phyloP scores from a whole-genome alignment of 805 yeast genomes.

The Komagataella pseudopastoris region DNA sequence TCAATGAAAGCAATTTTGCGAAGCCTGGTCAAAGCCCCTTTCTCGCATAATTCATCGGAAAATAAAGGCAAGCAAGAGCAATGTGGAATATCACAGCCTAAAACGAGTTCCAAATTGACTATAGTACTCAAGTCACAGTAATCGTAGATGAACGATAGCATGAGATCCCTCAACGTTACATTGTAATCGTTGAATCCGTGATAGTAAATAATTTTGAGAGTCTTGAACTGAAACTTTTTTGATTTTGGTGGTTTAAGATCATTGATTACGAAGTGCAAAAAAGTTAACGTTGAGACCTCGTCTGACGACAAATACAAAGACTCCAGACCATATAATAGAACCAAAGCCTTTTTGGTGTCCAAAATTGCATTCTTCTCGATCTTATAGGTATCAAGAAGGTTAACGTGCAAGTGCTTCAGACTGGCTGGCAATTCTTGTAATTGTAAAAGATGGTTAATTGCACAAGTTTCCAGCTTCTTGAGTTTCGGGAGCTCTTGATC shows the following conservation, averaged over 20 bases:
- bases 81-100: slow-evolving; percentile 37
- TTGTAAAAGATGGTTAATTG: slow-evolving; percentile 9
- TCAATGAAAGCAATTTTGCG: slow-evolving; percentile 22
- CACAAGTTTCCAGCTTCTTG: slow-evolving; percentile 4
- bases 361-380: slow-evolving; percentile 1
- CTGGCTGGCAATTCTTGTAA: slow-evolving; percentile 9
- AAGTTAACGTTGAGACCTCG: slow-evolving; percentile 20
- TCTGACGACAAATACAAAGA: slow-evolving; percentile 19
- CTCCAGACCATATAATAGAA: slow-evolving; percentile 5
- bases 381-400: slow-evolving; percentile 5
- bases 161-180: slow-evolving; percentile 17
- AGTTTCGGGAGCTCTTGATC: slow-evolving; percentile 2
- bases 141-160: slow-evolving; percentile 15
- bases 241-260: neutral
- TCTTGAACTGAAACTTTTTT: slow-evolving; percentile 12
- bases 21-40: slow-evolving; percentile 14
- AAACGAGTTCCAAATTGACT: slow-evolving; percentile 30
- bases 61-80: slow-evolving; percentile 34
- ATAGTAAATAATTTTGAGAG: slow-evolving; percentile 26
- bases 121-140: slow-evolving; percentile 17
- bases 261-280: slow-evolving; percentile 18
- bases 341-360: slow-evolving; percentile 2
- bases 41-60: slow-evolving; percentile 19
- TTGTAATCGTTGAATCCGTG: slow-evolving; percentile 32
- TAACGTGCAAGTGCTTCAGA: slow-evolving; percentile 8